Percentiles rank a stretch among this genome's conserved stretches.
Evolutionary conservation across 2,329 filamentous ascomycete genomes (phyloP).

Genomic region (Westerdykella sp.): DNA sequence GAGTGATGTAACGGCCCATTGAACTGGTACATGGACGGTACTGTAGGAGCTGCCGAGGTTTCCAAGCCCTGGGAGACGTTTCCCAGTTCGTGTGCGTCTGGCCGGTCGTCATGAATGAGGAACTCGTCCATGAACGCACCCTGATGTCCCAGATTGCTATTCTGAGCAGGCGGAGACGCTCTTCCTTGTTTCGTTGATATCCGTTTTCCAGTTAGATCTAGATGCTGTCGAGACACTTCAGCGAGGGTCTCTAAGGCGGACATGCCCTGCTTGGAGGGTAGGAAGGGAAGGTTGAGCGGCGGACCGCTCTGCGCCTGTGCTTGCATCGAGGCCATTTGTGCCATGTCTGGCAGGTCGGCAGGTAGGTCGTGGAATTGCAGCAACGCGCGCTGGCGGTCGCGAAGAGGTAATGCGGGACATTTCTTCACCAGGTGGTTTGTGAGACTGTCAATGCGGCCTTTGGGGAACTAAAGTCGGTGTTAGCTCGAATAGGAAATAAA

Average conservation of each 20-base stretch:
- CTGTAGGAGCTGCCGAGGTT: conserved; percentile 27
- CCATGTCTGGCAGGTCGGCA: conserved; percentile 38
- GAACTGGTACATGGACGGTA: conserved; percentile 37
- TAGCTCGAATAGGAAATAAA: not conserved
- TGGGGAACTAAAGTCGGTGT: conserved; percentile 56
- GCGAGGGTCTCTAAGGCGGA: conserved; percentile 80
- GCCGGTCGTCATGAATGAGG: conserved; percentile 33
- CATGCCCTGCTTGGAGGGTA: conserved; percentile 55
- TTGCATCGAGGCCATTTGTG: conserved; percentile 12
- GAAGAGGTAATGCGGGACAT: conserved; percentile 70
- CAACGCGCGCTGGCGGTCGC: conserved; percentile 69
- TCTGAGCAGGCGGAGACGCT: conserved; percentile 4
- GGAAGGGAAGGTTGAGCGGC: conserved; percentile 39
- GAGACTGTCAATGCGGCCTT: conserved; percentile 78
- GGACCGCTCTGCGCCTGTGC: conserved; percentile 21
- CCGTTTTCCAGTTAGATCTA: conserved; percentile 52
- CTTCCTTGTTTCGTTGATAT: not conserved
- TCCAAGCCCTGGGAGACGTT: conserved; percentile 27
- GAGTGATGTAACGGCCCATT: conserved; percentile 32
- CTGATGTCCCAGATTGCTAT: conserved; percentile 12
- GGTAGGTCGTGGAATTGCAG: conserved; percentile 66
- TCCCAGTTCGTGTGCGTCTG: conserved; percentile 14
- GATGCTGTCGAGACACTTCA: conserved; percentile 70
- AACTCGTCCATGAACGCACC: conserved; percentile 34
- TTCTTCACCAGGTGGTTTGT: conserved; percentile 78